Percentiles rank a stretch among this genome's conserved stretches.
These are phyloP conservation scores for Oryza nivara DNA, from an alignment of 176 grass and related monocot genomes.

Conservation along the genomic window DNA sequence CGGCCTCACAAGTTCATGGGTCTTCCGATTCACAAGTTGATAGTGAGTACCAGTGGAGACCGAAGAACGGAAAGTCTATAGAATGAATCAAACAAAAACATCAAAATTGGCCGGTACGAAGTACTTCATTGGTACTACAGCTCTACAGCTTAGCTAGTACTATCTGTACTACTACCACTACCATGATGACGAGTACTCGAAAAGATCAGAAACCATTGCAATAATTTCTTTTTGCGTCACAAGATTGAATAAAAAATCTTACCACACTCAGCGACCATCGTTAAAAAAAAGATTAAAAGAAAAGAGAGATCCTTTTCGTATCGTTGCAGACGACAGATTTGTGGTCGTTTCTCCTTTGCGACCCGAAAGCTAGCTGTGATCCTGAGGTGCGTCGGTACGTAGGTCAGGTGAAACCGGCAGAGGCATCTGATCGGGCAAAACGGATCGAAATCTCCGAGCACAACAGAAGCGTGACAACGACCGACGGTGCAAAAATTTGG, in stretches of 20 bases:
- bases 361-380: not conserved
- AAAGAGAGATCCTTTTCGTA: not conserved
- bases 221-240: not conserved
- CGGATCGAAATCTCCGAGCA: not conserved
- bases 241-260: not conserved
- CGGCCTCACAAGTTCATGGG: not conserved
- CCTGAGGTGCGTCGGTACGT: not conserved
- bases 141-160: not conserved
- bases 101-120: not conserved
- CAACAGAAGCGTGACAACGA: not conserved
- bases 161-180: not conserved
- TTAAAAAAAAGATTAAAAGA: not conserved
- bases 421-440: conserved; percentile 9
- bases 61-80: not conserved
- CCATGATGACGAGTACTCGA: not conserved
- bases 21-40: not conserved
- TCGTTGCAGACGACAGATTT: not conserved
- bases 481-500: not conserved
- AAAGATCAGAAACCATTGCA: not conserved
- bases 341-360: not conserved
- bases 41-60: not conserved
- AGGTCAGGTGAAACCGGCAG: not conserved
- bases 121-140: too few relatives aligned
- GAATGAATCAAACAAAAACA: not conserved
- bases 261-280: not conserved